Evolutionary conservation across 805 yeast species (phyloP).

Genomic region (Candida multigemmis): DNA sequence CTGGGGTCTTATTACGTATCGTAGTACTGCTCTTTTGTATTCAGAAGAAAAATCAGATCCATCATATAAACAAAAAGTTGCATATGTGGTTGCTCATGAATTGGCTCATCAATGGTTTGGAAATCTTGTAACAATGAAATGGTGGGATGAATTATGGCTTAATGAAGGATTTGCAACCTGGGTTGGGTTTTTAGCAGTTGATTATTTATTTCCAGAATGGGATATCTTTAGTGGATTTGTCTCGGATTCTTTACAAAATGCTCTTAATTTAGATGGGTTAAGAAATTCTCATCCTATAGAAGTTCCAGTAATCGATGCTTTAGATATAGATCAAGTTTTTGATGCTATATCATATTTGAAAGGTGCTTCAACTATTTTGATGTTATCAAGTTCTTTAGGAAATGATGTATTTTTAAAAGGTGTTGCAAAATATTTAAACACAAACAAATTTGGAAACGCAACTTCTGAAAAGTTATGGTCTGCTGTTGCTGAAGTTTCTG

Average conservation of each 20-base stretch:
- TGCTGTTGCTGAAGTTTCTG: slow-evolving; percentile 53
- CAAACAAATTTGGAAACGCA: slow-evolving; percentile 61
- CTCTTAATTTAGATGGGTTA: slow-evolving; percentile 47
- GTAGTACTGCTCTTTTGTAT: slow-evolving; percentile 44
- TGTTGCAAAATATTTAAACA: slow-evolving; percentile 58
- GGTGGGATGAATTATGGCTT: slow-evolving; percentile 92
- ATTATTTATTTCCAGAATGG: slow-evolving; percentile 73
- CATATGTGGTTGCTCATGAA: slow-evolving; percentile 80
- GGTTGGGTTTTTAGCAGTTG: slow-evolving; percentile 67
- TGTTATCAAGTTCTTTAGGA: slow-evolving; percentile 68
- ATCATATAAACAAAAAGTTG: slow-evolving; percentile 57
- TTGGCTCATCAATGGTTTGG: slow-evolving; percentile 92
- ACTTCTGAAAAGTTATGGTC: slow-evolving; percentile 68
- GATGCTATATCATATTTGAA: slow-evolving; percentile 76
- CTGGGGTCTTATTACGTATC: slow-evolving; percentile 72
- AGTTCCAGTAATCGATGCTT: slow-evolving; percentile 71
- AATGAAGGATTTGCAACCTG: slow-evolving; percentile 89
- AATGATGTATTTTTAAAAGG: slow-evolving; percentile 63
- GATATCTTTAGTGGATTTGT: slow-evolving; percentile 55
- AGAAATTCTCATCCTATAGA: slow-evolving; percentile 72
- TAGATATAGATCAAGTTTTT: slow-evolving; percentile 74
- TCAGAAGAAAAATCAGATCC: slow-evolving; percentile 38
- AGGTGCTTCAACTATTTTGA: slow-evolving; percentile 71
- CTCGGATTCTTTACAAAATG: slow-evolving; percentile 40
- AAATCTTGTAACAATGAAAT: slow-evolving; percentile 80